Conservation (phyloP, 208 protist genomes). For the Trypanosoma congolense region DNA sequence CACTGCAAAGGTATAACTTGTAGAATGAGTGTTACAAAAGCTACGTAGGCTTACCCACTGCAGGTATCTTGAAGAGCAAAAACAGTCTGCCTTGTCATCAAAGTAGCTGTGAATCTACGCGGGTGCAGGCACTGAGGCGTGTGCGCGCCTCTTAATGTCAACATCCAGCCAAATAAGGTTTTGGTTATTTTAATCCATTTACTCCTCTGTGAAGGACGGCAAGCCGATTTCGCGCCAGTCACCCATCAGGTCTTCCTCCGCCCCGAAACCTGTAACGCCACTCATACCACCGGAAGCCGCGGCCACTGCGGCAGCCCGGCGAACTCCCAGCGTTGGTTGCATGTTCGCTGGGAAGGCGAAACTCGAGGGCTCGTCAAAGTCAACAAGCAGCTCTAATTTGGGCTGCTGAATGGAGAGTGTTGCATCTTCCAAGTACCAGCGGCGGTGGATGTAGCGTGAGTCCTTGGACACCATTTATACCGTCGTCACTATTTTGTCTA, state of each 20-base stretch:
- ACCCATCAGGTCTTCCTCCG: constrained; percentile 17
- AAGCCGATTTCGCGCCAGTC: constrained; percentile 27
- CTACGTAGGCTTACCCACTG: too few species aligned
- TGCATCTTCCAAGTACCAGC: constrained; percentile 69
- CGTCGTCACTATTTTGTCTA: not conserved
- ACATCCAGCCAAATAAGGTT: too few species aligned
- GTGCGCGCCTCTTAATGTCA: too few species aligned
- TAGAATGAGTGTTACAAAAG: too few species aligned
- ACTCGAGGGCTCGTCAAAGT: constrained; percentile 63
- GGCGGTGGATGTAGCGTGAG: constrained; percentile 50
- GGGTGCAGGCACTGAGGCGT: too few species aligned
- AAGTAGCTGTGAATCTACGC: too few species aligned
- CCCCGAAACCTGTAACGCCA: constrained; percentile 4
- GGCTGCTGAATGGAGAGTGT: constrained; percentile 45
- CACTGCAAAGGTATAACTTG: too few species aligned
- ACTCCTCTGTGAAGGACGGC: constrained; percentile 19
- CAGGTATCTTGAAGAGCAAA: too few species aligned
- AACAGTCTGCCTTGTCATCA: too few species aligned
- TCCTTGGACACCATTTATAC: constrained; percentile 49
- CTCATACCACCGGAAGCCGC: constrained; percentile 15
- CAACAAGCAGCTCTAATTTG: constrained; percentile 61
- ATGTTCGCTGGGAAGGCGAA: constrained; percentile 53
- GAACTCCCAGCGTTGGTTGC: constrained; percentile 43
- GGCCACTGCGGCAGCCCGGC: constrained; percentile 28
- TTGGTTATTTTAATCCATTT: not conserved